Conservation (phyloP, 805 yeast genomes). For the Candida succiphila region DNA sequence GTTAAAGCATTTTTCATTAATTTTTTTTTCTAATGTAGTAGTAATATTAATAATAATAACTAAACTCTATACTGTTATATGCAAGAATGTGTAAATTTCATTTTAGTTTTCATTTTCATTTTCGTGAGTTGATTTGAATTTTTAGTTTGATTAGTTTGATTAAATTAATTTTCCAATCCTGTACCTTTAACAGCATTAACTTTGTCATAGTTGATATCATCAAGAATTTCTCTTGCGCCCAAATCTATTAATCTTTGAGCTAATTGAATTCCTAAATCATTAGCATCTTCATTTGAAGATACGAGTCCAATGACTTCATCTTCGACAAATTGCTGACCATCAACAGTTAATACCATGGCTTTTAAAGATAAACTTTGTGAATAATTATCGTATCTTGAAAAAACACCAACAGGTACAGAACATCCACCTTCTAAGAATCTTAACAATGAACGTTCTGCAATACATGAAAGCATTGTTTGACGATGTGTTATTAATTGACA, state of each 20-base stretch:
- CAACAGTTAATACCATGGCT: conserved; percentile 76
- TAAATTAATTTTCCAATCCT: conserved; percentile 14
- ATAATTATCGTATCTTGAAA: conserved; percentile 34
- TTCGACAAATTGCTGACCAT: conserved; percentile 72
- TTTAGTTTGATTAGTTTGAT: neutral
- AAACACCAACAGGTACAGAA: conserved; percentile 93
- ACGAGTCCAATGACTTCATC: conserved; percentile 33
- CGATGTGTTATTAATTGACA: conserved; percentile 57
- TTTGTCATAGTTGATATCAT: conserved; percentile 64
- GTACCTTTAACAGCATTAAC: conserved; percentile 33
- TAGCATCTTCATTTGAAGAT: conserved; percentile 45
- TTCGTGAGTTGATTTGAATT: too few species aligned
- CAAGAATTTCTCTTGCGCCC: conserved; percentile 82
- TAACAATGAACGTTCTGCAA: conserved; percentile 84
- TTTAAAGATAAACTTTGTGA: conserved; percentile 41
- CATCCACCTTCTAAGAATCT: conserved; percentile 94
- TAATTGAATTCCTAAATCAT: conserved; percentile 54
- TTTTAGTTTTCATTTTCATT: too few species aligned
- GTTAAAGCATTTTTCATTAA: too few species aligned
- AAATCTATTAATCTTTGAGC: conserved; percentile 56
- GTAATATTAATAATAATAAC: too few species aligned
- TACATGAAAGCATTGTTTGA: conserved; percentile 62
- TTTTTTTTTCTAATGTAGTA: too few species aligned
- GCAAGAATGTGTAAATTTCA: too few species aligned
- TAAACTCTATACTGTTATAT: too few species aligned